Percentiles rank a stretch among this genome's conserved stretches.
Conservation (phyloP, 1,139 yeast genomes). For the Geotrichum reessii region DNA sequence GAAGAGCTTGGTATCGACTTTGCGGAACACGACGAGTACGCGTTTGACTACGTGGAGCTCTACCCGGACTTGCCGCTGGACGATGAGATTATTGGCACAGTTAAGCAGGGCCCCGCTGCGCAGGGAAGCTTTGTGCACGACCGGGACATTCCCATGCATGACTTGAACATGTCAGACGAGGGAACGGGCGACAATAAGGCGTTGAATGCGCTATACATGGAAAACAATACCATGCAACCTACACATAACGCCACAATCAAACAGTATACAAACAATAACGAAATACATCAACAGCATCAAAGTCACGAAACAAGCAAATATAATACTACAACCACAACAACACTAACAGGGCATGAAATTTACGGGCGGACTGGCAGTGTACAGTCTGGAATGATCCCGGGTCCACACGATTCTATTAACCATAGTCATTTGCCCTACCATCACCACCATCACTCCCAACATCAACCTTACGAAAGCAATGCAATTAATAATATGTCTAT, state of each 20-base stretch:
- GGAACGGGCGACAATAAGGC: background rate
- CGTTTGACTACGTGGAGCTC: conserved; percentile 46
- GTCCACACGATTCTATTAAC: background rate
- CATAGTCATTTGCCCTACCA: background rate
- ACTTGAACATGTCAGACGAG: background rate
- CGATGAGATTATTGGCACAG: background rate
- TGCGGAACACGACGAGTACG: conserved; percentile 51
- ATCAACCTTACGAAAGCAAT: background rate
- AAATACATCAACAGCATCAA: background rate
- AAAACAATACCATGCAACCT: background rate
- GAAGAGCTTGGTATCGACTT: conserved; percentile 49
- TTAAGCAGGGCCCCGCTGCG: background rate
- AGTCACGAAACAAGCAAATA: background rate
- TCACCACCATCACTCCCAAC: background rate
- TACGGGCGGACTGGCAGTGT: background rate
- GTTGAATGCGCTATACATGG: background rate
- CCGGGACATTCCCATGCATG: background rate
- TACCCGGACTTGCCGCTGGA: conserved; percentile 31
- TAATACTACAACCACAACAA: background rate
- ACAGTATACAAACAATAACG: background rate
- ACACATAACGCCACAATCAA: background rate
- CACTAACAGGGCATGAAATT: background rate
- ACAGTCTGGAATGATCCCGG: background rate
- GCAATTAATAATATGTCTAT: too few relatives aligned
- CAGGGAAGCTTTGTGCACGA: background rate